Base-by-base conservation (phyloP, 495 filamentous ascomycete species). In the Elaphomyces granulatus region DNA sequence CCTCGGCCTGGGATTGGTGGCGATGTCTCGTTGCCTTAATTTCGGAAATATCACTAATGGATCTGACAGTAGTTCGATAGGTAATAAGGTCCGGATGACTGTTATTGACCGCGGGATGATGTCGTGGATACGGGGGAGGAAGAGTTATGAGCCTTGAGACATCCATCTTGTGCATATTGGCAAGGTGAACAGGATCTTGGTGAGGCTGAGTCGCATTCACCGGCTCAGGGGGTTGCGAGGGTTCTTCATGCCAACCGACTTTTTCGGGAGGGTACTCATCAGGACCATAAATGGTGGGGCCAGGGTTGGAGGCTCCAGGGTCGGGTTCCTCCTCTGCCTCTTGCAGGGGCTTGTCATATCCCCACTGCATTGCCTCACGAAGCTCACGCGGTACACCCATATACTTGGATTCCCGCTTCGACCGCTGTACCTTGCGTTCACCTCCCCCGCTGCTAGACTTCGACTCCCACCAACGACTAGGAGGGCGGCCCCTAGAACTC, bases 381-480 rank as follows among this genome's bases (percentile, higher is more conserved):
- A 58, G 50, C 48, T 83, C 80, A 49, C 71, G 75, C 0, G 82
- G 80, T 16, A 94, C 64, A 2, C 87, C 85, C 87, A 94, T 94
- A 49, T 93, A 94, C 52, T 94, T 94, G 1, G 83, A 87, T 59
- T 94, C 87, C 10, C 85, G 70, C 53, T 87, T 92, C 7, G 80
- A 84, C 40, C 85, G 68, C 46, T 84, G 59, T 3, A 71, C 60
- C 43, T 65, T 66, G 36, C 65, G 59, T 16, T 61, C 66, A 8
- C 47, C 58, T 18, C 64, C 64, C 18, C 71, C 70, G 30, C 67
- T 60, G 38, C 58, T 64, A 8, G 65, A 67, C 3, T 68, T 64
- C 0, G 78, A 76, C 57, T 96, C 90, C 87, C 88, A 98, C 90
- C 90, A 98, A 10, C 90, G 74, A 52, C 86, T 94, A 0, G 86